These are phyloP conservation scores for Pisolithus sp. DNA, from an alignment of 768 basidiomycete genomes.

Conservation along the genomic window DNA sequence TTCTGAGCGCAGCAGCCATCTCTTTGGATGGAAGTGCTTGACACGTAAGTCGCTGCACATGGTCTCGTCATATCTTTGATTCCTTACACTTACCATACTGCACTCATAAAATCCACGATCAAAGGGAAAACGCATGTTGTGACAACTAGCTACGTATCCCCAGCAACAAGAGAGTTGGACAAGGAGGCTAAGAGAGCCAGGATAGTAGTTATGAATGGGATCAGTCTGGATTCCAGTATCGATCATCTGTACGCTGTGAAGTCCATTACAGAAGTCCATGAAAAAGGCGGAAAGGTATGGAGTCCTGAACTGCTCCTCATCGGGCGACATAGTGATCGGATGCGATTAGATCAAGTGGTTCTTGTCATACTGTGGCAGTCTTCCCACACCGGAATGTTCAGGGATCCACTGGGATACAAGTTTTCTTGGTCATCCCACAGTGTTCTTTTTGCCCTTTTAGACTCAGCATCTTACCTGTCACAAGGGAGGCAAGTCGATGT, in stretches of 20 bases:
- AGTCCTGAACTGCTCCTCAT: neutral
- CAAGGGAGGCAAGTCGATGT: conserved; percentile 60
- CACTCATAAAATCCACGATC: conserved; percentile 83
- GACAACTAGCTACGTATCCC: conserved; percentile 92
- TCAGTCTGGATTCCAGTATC: conserved; percentile 94
- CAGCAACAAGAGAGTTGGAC: conserved; percentile 84
- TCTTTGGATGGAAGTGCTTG: conserved; percentile 82
- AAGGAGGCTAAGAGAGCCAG: conserved; percentile 77
- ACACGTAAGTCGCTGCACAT: conserved; percentile 75
- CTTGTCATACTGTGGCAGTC: conserved; percentile 92
- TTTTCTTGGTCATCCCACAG: conserved; percentile 98
- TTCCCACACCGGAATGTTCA: conserved; percentile 85
- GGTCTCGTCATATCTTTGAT: conserved; percentile 96
- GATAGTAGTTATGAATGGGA: conserved; percentile 94
- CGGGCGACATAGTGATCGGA: neutral
- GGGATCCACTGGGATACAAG: conserved; percentile 96
- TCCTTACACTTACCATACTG: conserved; percentile 86
- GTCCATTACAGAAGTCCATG: conserved; percentile 90
- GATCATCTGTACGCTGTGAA: conserved; percentile 93
- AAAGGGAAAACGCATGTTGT: conserved; percentile 86
- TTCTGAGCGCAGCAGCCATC: conserved; percentile 66
- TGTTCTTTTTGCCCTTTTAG: conserved; percentile 90
- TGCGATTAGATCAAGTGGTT: conserved; percentile 72
- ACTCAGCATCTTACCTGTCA: conserved; percentile 76
- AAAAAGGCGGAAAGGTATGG: conserved; percentile 83